Evolutionary conservation across 1,284 basidiomycete genomes (phyloP).

Genomic region (Sporisorium reilianum): DNA sequence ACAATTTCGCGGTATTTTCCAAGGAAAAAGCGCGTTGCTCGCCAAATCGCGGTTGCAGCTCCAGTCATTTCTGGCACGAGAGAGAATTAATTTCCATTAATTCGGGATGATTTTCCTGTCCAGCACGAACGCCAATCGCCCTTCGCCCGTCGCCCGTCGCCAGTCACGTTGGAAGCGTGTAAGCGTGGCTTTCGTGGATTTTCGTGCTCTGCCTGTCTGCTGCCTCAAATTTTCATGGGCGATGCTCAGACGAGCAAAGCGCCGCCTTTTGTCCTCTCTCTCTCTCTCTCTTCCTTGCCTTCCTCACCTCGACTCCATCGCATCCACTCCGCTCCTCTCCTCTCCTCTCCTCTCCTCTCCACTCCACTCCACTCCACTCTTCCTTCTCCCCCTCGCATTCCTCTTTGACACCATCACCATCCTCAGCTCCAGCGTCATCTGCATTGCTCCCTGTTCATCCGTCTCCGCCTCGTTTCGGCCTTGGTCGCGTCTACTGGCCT

Average conservation of each 20-base stretch:
- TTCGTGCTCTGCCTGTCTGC: slow-evolving; percentile 25
- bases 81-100: too few relatives aligned
- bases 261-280: neutral
- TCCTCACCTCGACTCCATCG: slow-evolving; percentile 5
- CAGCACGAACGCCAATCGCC: slow-evolving; percentile 22
- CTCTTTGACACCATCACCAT: slow-evolving; percentile 3
- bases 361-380: neutral
- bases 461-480: slow-evolving; percentile 5
- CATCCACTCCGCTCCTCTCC: slow-evolving; percentile 9
- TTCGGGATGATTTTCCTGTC: neutral
- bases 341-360: slow-evolving; percentile 1
- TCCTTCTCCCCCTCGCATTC: neutral
- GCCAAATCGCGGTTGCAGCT: slow-evolving; percentile 17
- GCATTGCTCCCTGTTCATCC: slow-evolving; percentile 4
- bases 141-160: slow-evolving; percentile 36
- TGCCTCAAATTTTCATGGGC: slow-evolving; percentile 12
- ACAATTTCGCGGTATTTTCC: neutral
- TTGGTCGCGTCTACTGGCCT: slow-evolving; percentile 20
- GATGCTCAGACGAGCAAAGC: slow-evolving; percentile 20
- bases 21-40: slow-evolving; percentile 7
- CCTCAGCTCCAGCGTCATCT: slow-evolving; percentile 2
- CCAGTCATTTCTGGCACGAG: slow-evolving; percentile 9
- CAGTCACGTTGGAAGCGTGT: slow-evolving; percentile 30
- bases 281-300: slow-evolving; percentile 7
- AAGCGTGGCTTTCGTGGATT: slow-evolving; percentile 17